Evolutionary conservation across 2,329 filamentous ascomycete species (phyloP).

Genomic region (Gaeumannomyces sp.): DNA sequence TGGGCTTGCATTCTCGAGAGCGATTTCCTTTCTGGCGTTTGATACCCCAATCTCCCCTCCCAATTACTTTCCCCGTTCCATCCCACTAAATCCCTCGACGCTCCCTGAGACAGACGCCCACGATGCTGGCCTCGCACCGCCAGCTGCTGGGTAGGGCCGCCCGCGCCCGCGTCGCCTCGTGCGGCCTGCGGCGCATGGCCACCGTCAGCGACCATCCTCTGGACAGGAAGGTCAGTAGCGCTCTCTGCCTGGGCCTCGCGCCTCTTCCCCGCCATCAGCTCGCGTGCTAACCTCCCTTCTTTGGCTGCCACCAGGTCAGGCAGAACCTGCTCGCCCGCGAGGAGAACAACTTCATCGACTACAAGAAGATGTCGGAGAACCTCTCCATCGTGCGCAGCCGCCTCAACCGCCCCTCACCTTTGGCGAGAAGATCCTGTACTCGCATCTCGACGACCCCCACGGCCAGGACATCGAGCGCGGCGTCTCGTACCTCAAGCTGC

Average conservation of each 20-base stretch:
- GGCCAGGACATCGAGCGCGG: slow-evolving; percentile 95
- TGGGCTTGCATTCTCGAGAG: neutral
- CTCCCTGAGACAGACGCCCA: slow-evolving; percentile 22
- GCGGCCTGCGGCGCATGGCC: slow-evolving; percentile 67
- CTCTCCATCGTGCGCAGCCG: slow-evolving; percentile 81
- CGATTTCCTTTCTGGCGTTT: slow-evolving; percentile 11
- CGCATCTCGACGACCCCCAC: slow-evolving; percentile 94
- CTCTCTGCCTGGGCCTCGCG: neutral
- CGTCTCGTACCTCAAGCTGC: slow-evolving; percentile 90
- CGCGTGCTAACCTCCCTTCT: slow-evolving; percentile 9
- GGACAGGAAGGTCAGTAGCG: slow-evolving; percentile 68
- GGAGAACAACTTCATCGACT: slow-evolving; percentile 96
- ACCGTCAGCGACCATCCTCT: slow-evolving; percentile 81
- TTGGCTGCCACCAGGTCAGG: slow-evolving; percentile 50
- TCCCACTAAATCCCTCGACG: slow-evolving; percentile 14
- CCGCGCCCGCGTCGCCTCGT: slow-evolving; percentile 55
- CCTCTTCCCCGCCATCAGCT: neutral
- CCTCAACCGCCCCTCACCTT: slow-evolving; percentile 87
- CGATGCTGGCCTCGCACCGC: slow-evolving; percentile 61
- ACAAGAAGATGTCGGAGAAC: slow-evolving; percentile 99
- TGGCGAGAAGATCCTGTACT: slow-evolving; percentile 98
- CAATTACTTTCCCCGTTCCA: slow-evolving; percentile 22
- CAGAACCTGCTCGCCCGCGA: slow-evolving; percentile 83
- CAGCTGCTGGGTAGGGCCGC: slow-evolving; percentile 60
- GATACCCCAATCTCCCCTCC: slow-evolving; percentile 23